A percentile compares a stretch with the other conserved stretches of the same genome.
These are phyloP conservation scores for Lenwebbia sp. DNA, from an alignment of 345 rosid genomes.

Conservation along the genomic window DNA sequence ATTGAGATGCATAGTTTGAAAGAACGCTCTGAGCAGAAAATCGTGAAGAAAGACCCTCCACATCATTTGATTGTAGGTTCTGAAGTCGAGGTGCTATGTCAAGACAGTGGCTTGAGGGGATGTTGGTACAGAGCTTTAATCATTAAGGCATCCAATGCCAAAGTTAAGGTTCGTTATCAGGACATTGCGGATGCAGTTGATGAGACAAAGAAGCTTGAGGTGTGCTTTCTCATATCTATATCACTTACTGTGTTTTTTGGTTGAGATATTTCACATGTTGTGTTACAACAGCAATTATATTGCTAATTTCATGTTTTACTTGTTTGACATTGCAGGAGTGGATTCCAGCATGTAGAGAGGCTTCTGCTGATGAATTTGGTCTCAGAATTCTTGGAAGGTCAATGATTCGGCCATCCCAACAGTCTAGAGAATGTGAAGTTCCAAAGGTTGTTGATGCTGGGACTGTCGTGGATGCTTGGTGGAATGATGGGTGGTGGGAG, in stretches of 20 bases:
- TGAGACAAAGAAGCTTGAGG: constrained; percentile 65
- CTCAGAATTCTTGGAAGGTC: constrained; percentile 39
- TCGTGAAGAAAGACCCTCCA: not conserved
- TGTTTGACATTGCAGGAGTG: constrained; percentile 45
- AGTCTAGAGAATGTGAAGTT: constrained; percentile 3
- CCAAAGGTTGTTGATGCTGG: constrained; percentile 30
- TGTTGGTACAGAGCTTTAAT: constrained; percentile 75
- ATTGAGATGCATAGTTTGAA: not conserved
- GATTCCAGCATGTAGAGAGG: constrained; percentile 48
- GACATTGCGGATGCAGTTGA: constrained; percentile 58
- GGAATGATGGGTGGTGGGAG: constrained; percentile 89
- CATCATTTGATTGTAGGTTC: constrained; percentile 40
- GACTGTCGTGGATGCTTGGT: constrained; percentile 71
- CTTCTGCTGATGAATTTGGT: constrained; percentile 40
- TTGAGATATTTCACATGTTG: not conserved
- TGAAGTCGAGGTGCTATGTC: constrained; percentile 59
- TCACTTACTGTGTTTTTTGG: not conserved
- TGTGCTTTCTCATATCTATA: not conserved
- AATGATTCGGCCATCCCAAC: constrained; percentile 37
- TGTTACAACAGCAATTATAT: not conserved
- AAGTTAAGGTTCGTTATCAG: constrained; percentile 72
- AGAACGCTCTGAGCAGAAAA: constrained; percentile 4
- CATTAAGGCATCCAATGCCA: constrained; percentile 48
- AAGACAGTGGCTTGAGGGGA: constrained; percentile 83
- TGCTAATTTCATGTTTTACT: not conserved